These are phyloP conservation scores for Mentha longifolia DNA, from an alignment of 257 asterid genomes.

Conservation along the genomic window DNA sequence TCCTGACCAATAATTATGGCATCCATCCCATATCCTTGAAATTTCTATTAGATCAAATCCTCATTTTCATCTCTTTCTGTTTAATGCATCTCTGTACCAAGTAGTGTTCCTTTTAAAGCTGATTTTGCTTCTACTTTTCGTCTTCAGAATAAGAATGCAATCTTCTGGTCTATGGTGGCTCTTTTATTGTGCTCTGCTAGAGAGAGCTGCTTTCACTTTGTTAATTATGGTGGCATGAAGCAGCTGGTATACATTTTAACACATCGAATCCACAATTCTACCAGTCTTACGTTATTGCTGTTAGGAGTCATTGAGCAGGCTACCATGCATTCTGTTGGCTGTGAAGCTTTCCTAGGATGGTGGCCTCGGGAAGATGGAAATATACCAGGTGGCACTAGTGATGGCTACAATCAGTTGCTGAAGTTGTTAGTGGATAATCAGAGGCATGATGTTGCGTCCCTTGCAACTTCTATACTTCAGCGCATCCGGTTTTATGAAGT, in stretches of 20 bases:
- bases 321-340: constrained; percentile 82
- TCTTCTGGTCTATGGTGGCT: constrained; percentile 69
- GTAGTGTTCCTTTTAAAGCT: constrained; percentile 17
- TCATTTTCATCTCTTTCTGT: constrained; percentile 5
- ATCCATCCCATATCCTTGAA: constrained; percentile 28
- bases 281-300: constrained; percentile 49
- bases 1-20: constrained; percentile 25
- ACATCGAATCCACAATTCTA: constrained; percentile 49
- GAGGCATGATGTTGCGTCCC: constrained; percentile 89
- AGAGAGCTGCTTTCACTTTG: constrained; percentile 51
- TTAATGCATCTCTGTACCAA: not conserved
- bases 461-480: constrained; percentile 82
- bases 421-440: constrained; percentile 80
- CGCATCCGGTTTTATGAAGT: constrained; percentile 88
- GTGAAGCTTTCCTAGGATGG: constrained; percentile 83
- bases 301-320: constrained; percentile 83
- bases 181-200: constrained; percentile 80
- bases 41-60: constrained; percentile 24
- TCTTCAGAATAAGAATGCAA: constrained; percentile 72
- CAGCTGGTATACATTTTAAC: constrained; percentile 72
- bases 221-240: constrained; percentile 82
- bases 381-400: constrained; percentile 77
- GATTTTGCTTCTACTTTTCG: constrained; percentile 32
- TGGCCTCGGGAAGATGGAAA: constrained; percentile 69
- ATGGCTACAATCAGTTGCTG: constrained; percentile 83